A percentile compares a stretch with the other conserved stretches of the same genome.
Conservation (phyloP, 2,329 filamentous ascomycete species). For the Incumbomyces lentus region DNA sequence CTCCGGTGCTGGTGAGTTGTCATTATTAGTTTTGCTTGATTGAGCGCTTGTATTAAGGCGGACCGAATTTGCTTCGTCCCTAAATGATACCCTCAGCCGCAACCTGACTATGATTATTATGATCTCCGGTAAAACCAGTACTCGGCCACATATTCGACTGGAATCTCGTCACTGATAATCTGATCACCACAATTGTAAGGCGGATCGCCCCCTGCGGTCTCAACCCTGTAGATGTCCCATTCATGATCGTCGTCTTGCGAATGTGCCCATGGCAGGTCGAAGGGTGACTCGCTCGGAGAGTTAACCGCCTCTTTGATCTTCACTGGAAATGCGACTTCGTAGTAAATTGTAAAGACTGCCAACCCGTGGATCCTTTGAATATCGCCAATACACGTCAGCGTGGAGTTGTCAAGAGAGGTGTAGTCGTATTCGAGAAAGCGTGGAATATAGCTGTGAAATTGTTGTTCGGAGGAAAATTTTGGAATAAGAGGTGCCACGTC, state of each 20-base stretch:
- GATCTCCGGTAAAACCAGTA: conserved; percentile 31
- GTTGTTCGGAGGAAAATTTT: conserved; percentile 24
- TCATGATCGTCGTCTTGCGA: conserved; percentile 11
- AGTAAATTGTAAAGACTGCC: conserved; percentile 20
- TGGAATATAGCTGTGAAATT: conserved; percentile 23
- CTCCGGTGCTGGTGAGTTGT: too few relatives aligned
- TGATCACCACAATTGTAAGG: conserved; percentile 26
- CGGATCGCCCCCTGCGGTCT: conserved; percentile 28
- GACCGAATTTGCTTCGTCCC: too few relatives aligned
- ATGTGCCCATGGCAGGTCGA: conserved; percentile 9
- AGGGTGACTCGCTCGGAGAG: conserved; percentile 9
- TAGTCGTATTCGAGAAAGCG: conserved; percentile 22
- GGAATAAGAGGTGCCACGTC: conserved; percentile 27
- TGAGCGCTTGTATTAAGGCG: too few relatives aligned
- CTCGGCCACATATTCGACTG: conserved; percentile 32
- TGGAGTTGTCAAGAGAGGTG: conserved; percentile 14
- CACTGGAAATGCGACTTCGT: conserved; percentile 16
- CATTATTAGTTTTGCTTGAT: too few relatives aligned
- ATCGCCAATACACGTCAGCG: conserved; percentile 16
- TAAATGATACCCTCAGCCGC: too few relatives aligned
- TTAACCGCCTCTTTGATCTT: conserved; percentile 12
- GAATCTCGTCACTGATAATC: conserved; percentile 15
- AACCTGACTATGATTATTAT: background rate
- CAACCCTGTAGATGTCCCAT: conserved; percentile 33
- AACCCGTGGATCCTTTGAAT: conserved; percentile 14